Percentiles rank a stretch among this genome's conserved stretches.
These are phyloP conservation scores for Populus hybrid DNA, from an alignment of 441 rosid species.

Conservation along the genomic window DNA sequence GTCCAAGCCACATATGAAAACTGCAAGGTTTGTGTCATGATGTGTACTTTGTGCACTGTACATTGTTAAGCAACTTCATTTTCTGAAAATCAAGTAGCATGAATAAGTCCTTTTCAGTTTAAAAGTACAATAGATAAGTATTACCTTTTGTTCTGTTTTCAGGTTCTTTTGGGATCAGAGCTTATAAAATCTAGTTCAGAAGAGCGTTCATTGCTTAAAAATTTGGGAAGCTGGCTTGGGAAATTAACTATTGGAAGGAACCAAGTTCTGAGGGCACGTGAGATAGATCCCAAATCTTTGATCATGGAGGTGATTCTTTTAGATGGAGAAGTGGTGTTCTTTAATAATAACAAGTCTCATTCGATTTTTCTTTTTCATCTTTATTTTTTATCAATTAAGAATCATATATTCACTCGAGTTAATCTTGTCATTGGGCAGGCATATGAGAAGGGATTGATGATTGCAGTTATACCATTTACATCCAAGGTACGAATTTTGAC, in stretches of 20 bases:
- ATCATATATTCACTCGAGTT: constrained; percentile 11
- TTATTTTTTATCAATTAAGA: background rate
- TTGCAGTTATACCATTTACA: no score
- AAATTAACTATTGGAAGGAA: constrained; percentile 97
- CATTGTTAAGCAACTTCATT: constrained; percentile 2
- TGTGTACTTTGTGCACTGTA: background rate
- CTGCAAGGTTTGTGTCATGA: constrained; percentile 74
- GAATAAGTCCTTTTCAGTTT: background rate
- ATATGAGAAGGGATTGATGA: constrained; percentile 98
- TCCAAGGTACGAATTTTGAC: constrained; percentile 60
- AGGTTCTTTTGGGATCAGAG: constrained; percentile 98
- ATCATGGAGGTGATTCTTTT: constrained; percentile 73
- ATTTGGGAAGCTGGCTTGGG: constrained; percentile 99
- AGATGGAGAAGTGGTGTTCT: constrained; percentile 44
- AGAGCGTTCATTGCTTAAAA: constrained; percentile 94
- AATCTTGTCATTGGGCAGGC: constrained; percentile 53
- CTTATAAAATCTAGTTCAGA: constrained; percentile 97
- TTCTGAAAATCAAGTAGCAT: constrained; percentile 1
- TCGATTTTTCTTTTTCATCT: constrained; percentile 29
- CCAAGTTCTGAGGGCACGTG: constrained; percentile 88
- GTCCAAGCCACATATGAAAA: constrained; percentile 91
- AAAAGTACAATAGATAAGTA: background rate
- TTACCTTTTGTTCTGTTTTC: constrained; percentile 15
- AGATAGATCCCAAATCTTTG: constrained; percentile 97
- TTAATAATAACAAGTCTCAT: background rate